Evolutionary conservation across 768 basidiomycete species (phyloP), one percentile per base, ranked within the genome.

Genomic region (Gymnopilus junonius): DNA sequence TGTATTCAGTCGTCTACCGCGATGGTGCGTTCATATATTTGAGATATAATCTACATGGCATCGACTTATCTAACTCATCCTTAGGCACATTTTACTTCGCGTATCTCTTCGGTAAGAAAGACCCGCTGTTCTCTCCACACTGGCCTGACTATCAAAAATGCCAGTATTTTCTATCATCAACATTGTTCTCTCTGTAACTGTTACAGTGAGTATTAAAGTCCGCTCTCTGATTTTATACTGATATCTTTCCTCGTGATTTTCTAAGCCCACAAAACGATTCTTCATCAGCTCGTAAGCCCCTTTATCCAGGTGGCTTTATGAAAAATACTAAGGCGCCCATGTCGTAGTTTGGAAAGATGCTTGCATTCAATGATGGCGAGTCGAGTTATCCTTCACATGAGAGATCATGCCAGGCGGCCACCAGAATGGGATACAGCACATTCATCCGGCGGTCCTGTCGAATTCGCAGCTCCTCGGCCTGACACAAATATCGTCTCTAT

Each of bases 381-480:
- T 20, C 57, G 62, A 4, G 62, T 55, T 21, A 58, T 63, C 27
- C 62, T 63, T 15, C 57, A 63, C 39, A 58, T 63, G 37, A 27
- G 62, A 17, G 51, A 58, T 27, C 54, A 55, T 40, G 54, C 54
- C 7, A 37, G 54, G 17, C 35, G 39, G 25, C 39, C 54, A 5
- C 35, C 35, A 14, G 54, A 55, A 7, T 55, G 54, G 54, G 54
- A 55, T 7, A 51, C 48, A 20, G 48, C 48, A n/a, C 48, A 51
- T 12, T 51, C 48, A 4, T 51, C 48, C 10, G 48, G 45, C 25
- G 45, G 48, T 29, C 17, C 48, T 17, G 48, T 51, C 12, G 48
- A 51, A n/a, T 51, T 51, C 14, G 48, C 48, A 8, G 20, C 29
- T 32, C 48, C 48, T 31, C 48, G 48, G 20, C 27, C 27, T 8